phyloP scores from a whole-genome alignment of 192 early-diverging fungal genomes.

The Rhizophlyctis rosea region DNA sequence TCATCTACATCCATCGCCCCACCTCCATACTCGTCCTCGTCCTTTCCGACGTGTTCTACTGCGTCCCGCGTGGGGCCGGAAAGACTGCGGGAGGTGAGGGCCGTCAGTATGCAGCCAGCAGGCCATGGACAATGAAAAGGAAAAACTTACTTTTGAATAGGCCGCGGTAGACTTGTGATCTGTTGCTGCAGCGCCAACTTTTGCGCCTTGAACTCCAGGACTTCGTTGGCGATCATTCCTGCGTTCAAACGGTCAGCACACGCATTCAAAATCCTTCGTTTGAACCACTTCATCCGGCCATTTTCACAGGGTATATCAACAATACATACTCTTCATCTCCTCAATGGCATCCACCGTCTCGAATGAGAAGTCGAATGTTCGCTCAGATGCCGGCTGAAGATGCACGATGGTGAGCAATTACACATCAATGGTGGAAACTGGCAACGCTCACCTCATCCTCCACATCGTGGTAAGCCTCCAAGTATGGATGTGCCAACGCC shows the following conservation, averaged over 20 bases:
- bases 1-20: constrained; percentile 56
- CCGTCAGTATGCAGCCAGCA: constrained; percentile 15
- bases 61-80: constrained; percentile 37
- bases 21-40: constrained; percentile 42
- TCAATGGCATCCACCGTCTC: constrained; percentile 71
- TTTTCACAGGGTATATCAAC: neutral
- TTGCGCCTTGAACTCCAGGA: constrained; percentile 52
- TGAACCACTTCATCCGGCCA: neutral
- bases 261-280: constrained; percentile 6
- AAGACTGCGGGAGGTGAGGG: constrained; percentile 20
- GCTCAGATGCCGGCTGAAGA: constrained; percentile 57
- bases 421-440: neutral
- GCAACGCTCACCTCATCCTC: constrained; percentile 62
- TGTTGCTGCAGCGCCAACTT: constrained; percentile 40
- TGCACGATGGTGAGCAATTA: neutral
- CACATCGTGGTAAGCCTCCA: constrained; percentile 88
- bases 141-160: constrained; percentile 21
- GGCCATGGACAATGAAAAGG: constrained; percentile 14
- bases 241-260: neutral
- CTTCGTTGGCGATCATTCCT: constrained; percentile 44
- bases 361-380: constrained; percentile 80
- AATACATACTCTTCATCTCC: constrained; percentile 69
- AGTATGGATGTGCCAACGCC: constrained; percentile 87
- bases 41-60: constrained; percentile 29
- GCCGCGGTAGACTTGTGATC: constrained; percentile 26